Conservation (phyloP, 225 moss, liverwort and hornwort genomes). For the Thuidium tamariscinum region DNA sequence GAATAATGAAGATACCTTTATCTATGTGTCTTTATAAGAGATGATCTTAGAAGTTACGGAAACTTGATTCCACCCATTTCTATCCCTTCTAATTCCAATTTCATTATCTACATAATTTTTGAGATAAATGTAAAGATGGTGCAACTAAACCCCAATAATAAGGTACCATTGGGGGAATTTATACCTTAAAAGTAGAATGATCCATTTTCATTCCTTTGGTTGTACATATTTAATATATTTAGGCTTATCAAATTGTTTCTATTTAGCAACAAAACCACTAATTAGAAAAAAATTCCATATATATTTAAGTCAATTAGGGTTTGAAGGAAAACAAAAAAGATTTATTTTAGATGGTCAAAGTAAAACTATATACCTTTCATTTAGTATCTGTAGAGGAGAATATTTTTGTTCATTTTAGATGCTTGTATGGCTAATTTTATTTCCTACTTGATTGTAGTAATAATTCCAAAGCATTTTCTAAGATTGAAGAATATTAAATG, state of each 20-base stretch:
- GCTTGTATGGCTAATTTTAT: not conserved
- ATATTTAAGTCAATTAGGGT: not conserved
- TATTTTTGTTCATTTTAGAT: not conserved
- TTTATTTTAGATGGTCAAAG: not conserved
- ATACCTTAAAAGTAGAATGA: too few species aligned
- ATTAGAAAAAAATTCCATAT: not conserved
- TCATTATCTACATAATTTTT: too few species aligned
- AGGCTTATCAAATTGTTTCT: not conserved
- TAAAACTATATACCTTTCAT: not conserved
- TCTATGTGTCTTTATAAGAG: too few species aligned
- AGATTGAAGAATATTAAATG: not conserved
- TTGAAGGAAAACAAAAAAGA: not conserved
- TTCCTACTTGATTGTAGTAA: not conserved
- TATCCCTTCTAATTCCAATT: too few species aligned
- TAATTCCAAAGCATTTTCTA: fast-evolving
- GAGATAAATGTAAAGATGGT: too few species aligned
- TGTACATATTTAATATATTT: not conserved
- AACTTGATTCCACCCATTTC: too few species aligned
- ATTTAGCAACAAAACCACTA: not conserved
- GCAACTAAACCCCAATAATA: too few species aligned
- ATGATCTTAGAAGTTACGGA: too few species aligned
- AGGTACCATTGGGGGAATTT: too few species aligned
- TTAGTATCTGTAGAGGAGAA: not conserved
- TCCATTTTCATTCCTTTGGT: too few species aligned
- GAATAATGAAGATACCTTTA: too few species aligned